A percentile compares a stretch with the other conserved stretches of the same genome.
phyloP scores from a whole-genome alignment of 441 rosid genomes.

The Populus tomentosa region DNA sequence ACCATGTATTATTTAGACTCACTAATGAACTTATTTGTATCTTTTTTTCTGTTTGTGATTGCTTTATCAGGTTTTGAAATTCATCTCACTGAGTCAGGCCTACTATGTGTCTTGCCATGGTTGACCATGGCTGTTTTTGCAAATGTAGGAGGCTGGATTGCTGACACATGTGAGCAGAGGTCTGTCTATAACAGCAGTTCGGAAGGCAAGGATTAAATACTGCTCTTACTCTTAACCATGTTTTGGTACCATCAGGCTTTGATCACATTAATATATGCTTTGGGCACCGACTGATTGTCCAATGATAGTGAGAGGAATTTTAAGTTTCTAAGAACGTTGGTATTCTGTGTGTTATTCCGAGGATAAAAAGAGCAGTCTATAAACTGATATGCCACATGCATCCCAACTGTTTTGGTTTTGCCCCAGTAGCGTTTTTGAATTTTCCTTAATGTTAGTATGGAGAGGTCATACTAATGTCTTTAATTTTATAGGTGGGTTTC shows the following conservation, averaged over 20 bases:
- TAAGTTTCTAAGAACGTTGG: not conserved
- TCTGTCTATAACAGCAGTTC: conserved; percentile 82
- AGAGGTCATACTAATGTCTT: too few relatives aligned
- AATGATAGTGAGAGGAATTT: not conserved
- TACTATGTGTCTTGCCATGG: conserved; percentile 96
- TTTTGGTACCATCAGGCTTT: not conserved
- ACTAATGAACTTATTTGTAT: not conserved
- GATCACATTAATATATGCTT: not conserved
- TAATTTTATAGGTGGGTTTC: too few relatives aligned
- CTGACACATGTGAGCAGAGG: conserved; percentile 93
- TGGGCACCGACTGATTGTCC: not conserved
- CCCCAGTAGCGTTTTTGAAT: too few relatives aligned
- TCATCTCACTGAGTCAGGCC: conserved; percentile 98
- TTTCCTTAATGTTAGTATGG: too few relatives aligned
- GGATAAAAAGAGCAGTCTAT: not conserved
- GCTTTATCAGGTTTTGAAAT: conserved; percentile 77
- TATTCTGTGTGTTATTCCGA: not conserved
- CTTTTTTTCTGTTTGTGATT: not conserved
- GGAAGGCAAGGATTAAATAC: conserved; percentile 63
- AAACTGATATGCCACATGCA: not conserved
- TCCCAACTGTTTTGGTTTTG: not conserved
- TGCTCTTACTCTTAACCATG: conserved; percentile 7
- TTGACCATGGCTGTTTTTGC: conserved; percentile 94
- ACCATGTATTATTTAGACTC: not conserved
- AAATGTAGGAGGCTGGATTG: conserved; percentile 97